Conservation (phyloP, 2,329 filamentous ascomycete species). For the Cladorrhinum sp. region DNA sequence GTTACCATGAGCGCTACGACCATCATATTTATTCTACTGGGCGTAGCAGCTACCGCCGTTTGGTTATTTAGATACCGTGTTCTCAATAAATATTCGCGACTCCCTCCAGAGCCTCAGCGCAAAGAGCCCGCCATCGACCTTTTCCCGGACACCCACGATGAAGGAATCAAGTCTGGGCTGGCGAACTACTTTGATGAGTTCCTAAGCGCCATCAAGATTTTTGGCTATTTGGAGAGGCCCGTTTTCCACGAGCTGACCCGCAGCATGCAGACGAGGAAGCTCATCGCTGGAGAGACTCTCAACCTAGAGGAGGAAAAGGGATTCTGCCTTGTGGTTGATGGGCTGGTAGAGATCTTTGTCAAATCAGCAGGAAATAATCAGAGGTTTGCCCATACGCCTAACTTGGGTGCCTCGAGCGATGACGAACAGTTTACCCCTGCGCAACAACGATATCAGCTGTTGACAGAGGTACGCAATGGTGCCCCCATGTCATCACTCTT, state of each 20-base stretch:
- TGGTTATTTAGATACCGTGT: conserved; percentile 96
- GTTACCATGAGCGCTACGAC: conserved; percentile 99
- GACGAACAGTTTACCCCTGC: conserved; percentile 62
- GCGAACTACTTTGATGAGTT: conserved; percentile 99
- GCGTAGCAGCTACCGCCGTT: conserved; percentile 77
- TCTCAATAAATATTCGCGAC: conserved; percentile 91
- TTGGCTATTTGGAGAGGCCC: conserved; percentile 91
- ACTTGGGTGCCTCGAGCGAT: conserved; percentile 51
- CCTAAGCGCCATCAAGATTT: conserved; percentile 96
- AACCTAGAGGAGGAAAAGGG: conserved; percentile 96
- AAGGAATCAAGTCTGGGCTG: conserved; percentile 82
- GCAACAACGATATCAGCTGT: conserved; percentile 85
- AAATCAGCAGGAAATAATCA: conserved; percentile 68
- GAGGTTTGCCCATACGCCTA: conserved; percentile 41
- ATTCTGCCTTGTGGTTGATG: conserved; percentile 96
- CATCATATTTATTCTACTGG: conserved; percentile 73
- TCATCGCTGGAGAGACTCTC: conserved; percentile 93
- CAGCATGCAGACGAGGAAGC: conserved; percentile 96
- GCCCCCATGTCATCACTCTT: conserved; percentile 98
- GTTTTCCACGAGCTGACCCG: conserved; percentile 97
- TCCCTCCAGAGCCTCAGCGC: conserved; percentile 90
- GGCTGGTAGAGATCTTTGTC: conserved; percentile 95
- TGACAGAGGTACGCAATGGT: conserved; percentile 96
- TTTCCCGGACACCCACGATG: conserved; percentile 89
- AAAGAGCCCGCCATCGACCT: conserved; percentile 95